These are phyloP conservation scores for Globisporangium cylindrosporum DNA, from an alignment of 352 stramenopile species.

Conservation along the genomic window DNA sequence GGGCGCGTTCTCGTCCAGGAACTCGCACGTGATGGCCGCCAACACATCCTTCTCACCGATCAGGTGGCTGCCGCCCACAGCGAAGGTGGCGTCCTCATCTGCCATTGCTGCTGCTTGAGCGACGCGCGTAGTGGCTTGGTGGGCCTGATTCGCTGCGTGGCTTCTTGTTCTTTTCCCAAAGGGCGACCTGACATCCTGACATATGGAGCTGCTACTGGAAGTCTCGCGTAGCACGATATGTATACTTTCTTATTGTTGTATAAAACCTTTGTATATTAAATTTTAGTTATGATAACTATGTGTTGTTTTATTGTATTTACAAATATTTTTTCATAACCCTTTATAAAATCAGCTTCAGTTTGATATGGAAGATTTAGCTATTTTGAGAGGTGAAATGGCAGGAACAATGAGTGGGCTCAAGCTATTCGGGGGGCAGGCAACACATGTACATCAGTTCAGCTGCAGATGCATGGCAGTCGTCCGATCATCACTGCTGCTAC, in stretches of 20 bases:
- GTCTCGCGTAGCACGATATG: background rate
- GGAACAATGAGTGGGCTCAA: too few relatives aligned
- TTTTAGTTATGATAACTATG: background rate
- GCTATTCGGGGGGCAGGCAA: too few relatives aligned
- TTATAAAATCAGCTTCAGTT: background rate
- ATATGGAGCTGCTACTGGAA: background rate
- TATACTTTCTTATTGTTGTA: background rate
- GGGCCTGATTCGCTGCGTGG: too few relatives aligned
- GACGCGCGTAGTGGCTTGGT: too few relatives aligned
- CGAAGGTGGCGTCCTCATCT: slow-evolving; percentile 20
- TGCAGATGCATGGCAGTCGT: background rate
- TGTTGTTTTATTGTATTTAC: background rate
- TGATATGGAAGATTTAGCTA: background rate
- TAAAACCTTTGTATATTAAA: background rate
- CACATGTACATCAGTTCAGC: background rate
- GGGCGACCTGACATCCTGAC: background rate
- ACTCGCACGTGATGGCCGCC: slow-evolving; percentile 71
- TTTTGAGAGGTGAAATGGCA: background rate
- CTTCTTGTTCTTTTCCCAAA: background rate
- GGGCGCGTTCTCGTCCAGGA: slow-evolving; percentile 52
- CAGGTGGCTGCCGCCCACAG: slow-evolving; percentile 33
- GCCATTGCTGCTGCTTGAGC: slow-evolving; percentile 19
- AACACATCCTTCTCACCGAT: slow-evolving; percentile 77
- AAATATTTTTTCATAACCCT: background rate
- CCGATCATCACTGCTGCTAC: background rate